A percentile compares a stretch with the other conserved stretches of the same genome.
Conservation (phyloP, 163 green algal genomes). For the Chlorella variabilis region DNA sequence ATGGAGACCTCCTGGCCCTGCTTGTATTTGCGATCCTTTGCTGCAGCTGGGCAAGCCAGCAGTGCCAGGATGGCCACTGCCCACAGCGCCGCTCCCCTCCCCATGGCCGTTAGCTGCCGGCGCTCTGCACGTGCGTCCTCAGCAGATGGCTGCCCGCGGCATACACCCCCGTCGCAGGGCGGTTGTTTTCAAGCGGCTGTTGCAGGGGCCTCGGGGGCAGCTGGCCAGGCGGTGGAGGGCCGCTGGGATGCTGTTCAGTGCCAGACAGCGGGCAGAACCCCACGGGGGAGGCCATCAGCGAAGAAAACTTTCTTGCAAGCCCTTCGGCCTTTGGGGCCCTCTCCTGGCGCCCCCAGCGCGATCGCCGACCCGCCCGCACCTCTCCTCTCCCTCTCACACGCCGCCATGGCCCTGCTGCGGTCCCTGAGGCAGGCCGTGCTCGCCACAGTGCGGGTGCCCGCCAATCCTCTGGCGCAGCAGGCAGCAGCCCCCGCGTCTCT, state of each 20-base stretch:
- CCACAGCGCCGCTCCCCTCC: slow-evolving; percentile 2
- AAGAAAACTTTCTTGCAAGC: too few relatives aligned
- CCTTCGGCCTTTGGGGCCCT: too few relatives aligned
- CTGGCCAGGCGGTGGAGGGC: neutral
- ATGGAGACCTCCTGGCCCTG: slow-evolving; percentile 76
- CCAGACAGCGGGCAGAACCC: too few relatives aligned
- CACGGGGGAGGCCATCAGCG: too few relatives aligned
- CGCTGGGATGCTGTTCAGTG: too few relatives aligned
- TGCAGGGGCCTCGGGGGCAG: neutral
- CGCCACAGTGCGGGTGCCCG: slow-evolving; percentile 16
- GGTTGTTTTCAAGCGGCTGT: neutral
- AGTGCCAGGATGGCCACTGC: neutral
- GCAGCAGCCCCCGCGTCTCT: slow-evolving; percentile 26
- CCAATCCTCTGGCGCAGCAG: slow-evolving; percentile 3
- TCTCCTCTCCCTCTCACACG: too few relatives aligned
- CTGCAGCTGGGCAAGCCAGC: slow-evolving; percentile 8
- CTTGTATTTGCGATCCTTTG: slow-evolving; percentile 71
- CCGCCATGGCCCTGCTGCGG: slow-evolving; percentile 34
- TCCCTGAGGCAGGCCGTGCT: slow-evolving; percentile 36
- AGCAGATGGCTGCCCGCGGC: neutral
- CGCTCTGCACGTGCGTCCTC: neutral
- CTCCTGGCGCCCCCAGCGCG: too few relatives aligned
- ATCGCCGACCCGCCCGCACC: too few relatives aligned
- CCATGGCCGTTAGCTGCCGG: neutral
- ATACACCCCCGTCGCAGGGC: neutral